A percentile compares a stretch with the other conserved stretches of the same genome.
Conservation (phyloP, 2,329 filamentous ascomycete species). For the Cytospora mali region DNA sequence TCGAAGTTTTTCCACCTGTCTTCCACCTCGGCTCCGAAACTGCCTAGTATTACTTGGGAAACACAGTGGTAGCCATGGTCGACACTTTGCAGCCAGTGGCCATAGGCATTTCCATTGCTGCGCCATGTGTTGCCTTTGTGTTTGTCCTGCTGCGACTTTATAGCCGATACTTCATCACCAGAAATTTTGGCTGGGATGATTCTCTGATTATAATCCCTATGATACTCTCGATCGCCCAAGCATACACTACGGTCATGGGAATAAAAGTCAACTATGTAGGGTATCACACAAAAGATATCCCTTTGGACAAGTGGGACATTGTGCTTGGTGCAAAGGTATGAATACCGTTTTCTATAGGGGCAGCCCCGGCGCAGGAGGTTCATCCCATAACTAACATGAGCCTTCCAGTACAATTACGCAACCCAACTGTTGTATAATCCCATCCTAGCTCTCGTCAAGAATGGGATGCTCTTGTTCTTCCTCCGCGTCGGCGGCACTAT, state of each 20-base stretch:
- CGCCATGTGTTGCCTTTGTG: conserved; percentile 16
- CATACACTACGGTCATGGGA: conserved; percentile 15
- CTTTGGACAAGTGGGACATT: conserved; percentile 24
- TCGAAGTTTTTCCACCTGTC: not conserved
- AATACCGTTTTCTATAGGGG: not conserved
- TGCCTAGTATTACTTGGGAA: not conserved
- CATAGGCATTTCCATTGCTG: conserved; percentile 15
- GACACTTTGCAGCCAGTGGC: conserved; percentile 13
- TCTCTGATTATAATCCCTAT: conserved; percentile 15
- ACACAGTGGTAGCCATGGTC: not conserved
- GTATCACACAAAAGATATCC: conserved; percentile 27
- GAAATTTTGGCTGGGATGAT: conserved; percentile 19
- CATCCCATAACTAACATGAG: not conserved
- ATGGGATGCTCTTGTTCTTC: conserved; percentile 50
- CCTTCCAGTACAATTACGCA: conserved; percentile 37
- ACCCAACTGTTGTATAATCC: conserved; percentile 49
- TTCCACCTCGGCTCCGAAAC: not conserved
- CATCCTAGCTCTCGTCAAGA: conserved; percentile 48
- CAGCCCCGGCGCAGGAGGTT: too few species aligned
- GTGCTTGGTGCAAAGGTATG: conserved; percentile 24
- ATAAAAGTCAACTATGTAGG: conserved; percentile 18
- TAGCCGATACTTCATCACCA: conserved; percentile 19
- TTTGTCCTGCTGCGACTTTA: conserved; percentile 16
- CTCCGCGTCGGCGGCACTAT: conserved; percentile 45
- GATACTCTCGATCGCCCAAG: conserved; percentile 18